Base-by-base conservation (phyloP, 2,329 filamentous ascomycete species). In the Curvularia hawaiiensis region DNA sequence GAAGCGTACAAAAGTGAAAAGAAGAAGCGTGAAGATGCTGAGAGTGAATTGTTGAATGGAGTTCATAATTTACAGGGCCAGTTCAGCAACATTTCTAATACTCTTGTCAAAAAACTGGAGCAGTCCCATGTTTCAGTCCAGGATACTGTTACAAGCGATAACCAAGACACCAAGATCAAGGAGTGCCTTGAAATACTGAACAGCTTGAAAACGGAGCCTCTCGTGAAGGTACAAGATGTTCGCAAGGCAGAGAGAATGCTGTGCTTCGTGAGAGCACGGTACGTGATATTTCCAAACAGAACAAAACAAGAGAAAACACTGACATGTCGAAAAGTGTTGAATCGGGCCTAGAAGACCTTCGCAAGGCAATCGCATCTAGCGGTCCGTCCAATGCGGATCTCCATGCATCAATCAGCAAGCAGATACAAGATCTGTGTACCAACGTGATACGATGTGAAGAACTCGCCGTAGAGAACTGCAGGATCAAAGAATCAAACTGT, bases 241-340 rank as follows among this genome's bases (percentile, higher is more conserved):
- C 46, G 59, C 11, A 69, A 68, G 39, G 63, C 61, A 2, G 67
- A 74, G 45, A 33, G 33, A 9, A 71, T 69, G 61, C 46, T 75
- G 18, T 60, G 56, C 12, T 66, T 52, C 24, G 28, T 73, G 6
- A 50, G 65, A 24, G 53, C 72, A 33, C 61, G 58, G 71, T 70
- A 47, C 58, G 64, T n/a, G 18, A 33, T 22, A 24, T 7, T 8
- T 3, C 1, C 18, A n/a, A 12, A 11, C 2, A 18, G 10, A 30
- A 10, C 9, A 24, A 24, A 12, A 16, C 22, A 24, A 24, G 4
- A 24, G 4, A 20, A 16, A 18, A 12, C 10, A 16, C 54, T 68
- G 30, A 71, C 44, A 39, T 1, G 10, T 14, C 4, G 3, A 14
- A 48, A 9, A 73, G 70, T 4, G 39, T 73, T 12, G 52, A 62